phyloP scores from a whole-genome alignment of 2,329 filamentous ascomycete species.

The Fusarium falciforme region DNA sequence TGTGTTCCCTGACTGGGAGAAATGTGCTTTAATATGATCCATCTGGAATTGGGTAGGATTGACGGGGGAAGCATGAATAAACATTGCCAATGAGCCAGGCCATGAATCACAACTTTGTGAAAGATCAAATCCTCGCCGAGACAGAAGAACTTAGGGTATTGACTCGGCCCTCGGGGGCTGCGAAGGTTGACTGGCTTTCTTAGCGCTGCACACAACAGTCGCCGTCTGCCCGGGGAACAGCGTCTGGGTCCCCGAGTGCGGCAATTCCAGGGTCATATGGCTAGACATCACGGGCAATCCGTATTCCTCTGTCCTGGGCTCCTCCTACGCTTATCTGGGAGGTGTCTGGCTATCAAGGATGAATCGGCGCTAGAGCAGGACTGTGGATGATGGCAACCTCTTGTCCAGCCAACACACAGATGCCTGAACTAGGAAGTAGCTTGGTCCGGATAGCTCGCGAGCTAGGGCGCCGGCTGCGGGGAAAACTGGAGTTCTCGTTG shows the following conservation, averaged over 20 bases:
- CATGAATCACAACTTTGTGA: neutral
- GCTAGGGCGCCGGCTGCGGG: slow-evolving; percentile 3
- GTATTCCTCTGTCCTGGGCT: neutral
- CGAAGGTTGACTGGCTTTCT: neutral
- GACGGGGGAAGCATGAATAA: neutral
- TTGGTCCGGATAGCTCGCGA: neutral
- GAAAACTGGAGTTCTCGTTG: neutral
- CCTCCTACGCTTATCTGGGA: neutral
- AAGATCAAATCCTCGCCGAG: neutral
- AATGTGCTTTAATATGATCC: neutral
- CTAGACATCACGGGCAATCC: neutral
- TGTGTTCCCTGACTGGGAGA: neutral
- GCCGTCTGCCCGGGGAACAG: neutral
- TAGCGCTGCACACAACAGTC: neutral
- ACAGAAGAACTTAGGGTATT: neutral
- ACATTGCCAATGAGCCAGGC: neutral
- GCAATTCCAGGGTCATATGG: neutral
- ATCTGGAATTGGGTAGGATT: neutral
- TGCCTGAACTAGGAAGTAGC: neutral
- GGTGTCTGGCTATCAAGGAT: neutral
- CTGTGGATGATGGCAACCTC: neutral
- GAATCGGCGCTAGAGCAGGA: neutral
- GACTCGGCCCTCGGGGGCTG: neutral
- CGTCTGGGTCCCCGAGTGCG: neutral
- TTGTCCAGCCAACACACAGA: neutral